phyloP scores from a whole-genome alignment of 31 red algal genomes.

The Pterothamnion heteromorphum region DNA sequence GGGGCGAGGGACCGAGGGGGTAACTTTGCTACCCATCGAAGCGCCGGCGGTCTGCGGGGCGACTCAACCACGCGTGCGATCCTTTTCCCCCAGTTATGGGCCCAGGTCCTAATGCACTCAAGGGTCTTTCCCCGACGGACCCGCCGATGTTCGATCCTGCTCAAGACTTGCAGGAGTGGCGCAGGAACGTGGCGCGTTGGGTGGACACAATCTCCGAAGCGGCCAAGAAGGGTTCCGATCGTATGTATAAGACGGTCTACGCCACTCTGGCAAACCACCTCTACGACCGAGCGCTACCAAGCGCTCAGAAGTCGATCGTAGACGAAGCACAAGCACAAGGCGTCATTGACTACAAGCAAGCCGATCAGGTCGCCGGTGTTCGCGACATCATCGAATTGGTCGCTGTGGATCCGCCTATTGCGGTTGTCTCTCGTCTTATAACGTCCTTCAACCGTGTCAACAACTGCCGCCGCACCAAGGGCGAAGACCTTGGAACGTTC shows the following conservation, averaged over 20 bases:
- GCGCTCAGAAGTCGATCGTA: background rate
- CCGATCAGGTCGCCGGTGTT: background rate
- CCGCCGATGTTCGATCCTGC: conserved; percentile 1
- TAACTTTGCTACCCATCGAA: too few relatives aligned
- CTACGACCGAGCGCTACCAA: background rate
- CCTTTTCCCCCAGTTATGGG: conserved; percentile 3
- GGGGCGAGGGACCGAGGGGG: too few relatives aligned
- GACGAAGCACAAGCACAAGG: background rate
- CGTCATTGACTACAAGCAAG: background rate
- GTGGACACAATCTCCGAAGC: background rate
- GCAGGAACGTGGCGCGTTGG: background rate
- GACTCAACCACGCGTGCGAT: too few relatives aligned
- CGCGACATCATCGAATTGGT: background rate
- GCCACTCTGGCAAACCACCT: background rate
- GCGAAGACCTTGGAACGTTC: background rate
- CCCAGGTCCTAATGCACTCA: background rate
- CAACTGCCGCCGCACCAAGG: background rate
- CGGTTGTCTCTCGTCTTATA: conserved; percentile 14
- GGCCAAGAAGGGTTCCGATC: background rate
- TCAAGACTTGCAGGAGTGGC: background rate
- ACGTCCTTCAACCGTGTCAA: conserved; percentile 14
- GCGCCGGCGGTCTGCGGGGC: too few relatives aligned
- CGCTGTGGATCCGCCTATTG: background rate
- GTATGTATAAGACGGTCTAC: background rate
- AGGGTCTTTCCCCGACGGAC: background rate